A percentile compares a stretch with the other conserved stretches of the same genome.
Conservation (phyloP, 768 basidiomycete species). For the Thelephora ganbajun region DNA sequence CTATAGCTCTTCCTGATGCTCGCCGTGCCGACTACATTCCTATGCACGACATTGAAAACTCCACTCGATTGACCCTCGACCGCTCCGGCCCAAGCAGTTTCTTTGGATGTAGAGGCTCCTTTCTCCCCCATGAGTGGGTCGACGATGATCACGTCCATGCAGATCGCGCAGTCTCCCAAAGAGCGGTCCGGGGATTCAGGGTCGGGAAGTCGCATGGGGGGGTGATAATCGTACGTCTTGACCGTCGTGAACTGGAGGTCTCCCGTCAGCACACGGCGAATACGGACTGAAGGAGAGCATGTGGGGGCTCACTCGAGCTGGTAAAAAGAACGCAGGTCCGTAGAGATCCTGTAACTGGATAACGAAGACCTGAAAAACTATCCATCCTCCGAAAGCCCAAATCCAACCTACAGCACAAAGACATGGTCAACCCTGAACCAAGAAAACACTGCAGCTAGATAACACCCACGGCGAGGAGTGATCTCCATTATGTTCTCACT, state of each 20-base stretch:
- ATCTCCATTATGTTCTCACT: conserved; percentile 81
- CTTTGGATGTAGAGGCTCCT: conserved; percentile 3
- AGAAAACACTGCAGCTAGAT: not conserved
- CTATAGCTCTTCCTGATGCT: conserved; percentile 58
- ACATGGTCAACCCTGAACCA: not conserved
- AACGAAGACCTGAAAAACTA: conserved; percentile 45
- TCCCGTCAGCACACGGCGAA: not conserved
- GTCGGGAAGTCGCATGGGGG: conserved; percentile 55
- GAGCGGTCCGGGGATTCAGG: conserved; percentile 63
- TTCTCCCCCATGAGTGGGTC: conserved; percentile 6
- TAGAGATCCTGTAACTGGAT: conserved; percentile 62
- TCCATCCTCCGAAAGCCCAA: not conserved
- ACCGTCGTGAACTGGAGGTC: conserved; percentile 37
- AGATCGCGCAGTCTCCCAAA: conserved; percentile 82
- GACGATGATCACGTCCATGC: conserved; percentile 68
- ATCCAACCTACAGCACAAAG: not conserved
- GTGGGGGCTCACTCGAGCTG: conserved; percentile 36
- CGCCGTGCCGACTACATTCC: conserved; percentile 20
- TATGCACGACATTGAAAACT: conserved; percentile 34
- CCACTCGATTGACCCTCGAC: conserved; percentile 30
- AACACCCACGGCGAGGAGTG: conserved; percentile 48
- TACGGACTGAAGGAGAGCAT: conserved; percentile 1
- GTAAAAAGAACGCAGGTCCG: conserved; percentile 78
- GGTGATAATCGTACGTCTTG: conserved; percentile 77
- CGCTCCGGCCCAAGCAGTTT: conserved; percentile 36